A percentile compares a stretch with the other conserved stretches of the same genome.
phyloP scores from a whole-genome alignment of 306 rosid species.

The Rosa multiflora region DNA sequence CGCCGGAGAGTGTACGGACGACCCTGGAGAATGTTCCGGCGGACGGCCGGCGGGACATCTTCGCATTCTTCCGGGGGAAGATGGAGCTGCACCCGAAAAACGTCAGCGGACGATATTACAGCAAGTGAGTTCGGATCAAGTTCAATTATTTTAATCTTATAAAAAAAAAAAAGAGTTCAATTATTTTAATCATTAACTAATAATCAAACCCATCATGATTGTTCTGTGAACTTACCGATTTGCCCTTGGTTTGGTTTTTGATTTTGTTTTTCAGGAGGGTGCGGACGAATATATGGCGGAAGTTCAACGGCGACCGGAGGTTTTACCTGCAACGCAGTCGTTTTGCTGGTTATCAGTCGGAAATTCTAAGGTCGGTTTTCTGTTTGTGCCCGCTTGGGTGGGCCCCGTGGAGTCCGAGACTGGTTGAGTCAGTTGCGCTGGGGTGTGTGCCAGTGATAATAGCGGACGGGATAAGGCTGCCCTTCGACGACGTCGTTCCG shows the following conservation, averaged over 20 bases:
- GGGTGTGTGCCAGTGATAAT: slow-evolving; percentile 93
- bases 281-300: slow-evolving; percentile 74
- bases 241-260: slow-evolving; percentile 15
- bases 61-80: slow-evolving; percentile 88
- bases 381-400: slow-evolving; percentile 91
- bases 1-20: slow-evolving; percentile 48
- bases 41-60: slow-evolving; percentile 64
- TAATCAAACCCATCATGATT: slow-evolving; percentile 20
- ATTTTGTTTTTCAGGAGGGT: slow-evolving; percentile 47
- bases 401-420: slow-evolving; percentile 99
- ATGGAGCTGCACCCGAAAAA: slow-evolving; percentile 97
- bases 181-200: neutral
- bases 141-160: neutral
- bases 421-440: slow-evolving; percentile 75
- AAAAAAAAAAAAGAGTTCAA: too few species aligned
- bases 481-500: slow-evolving; percentile 52
- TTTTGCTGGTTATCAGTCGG: slow-evolving; percentile 85
- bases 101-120: slow-evolving; percentile 86
- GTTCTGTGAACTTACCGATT: neutral
- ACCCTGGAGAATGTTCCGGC: slow-evolving; percentile 47
- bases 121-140: slow-evolving; percentile 58
- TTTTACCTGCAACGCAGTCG: slow-evolving; percentile 62
- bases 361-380: slow-evolving; percentile 73
- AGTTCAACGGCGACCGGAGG: slow-evolving; percentile 61
- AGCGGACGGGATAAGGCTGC: slow-evolving; percentile 79